Conservation (phyloP, 2,329 filamentous ascomycete species). For the Graphium sp. region DNA sequence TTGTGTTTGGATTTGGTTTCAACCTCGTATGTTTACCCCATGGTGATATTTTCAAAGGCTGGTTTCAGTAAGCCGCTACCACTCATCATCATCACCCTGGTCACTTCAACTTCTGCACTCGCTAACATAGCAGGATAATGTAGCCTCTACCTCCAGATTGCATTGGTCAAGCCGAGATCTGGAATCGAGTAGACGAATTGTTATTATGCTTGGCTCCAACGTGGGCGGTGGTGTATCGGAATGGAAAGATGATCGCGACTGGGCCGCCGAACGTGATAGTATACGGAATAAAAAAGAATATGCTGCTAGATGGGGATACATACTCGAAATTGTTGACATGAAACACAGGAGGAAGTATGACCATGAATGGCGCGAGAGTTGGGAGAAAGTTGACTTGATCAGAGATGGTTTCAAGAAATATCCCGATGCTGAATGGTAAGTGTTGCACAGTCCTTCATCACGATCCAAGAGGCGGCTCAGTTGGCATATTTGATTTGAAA, state of each 20-base stretch:
- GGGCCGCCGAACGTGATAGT: conserved; percentile 95
- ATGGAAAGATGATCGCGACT: conserved; percentile 93
- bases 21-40: no score
- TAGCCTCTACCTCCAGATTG: no score
- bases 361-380: conserved; percentile 97
- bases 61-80: no score
- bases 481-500: background rate
- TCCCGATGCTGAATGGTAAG: conserved; percentile 88
- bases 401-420: conserved; percentile 83
- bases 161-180: no score
- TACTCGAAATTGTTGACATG: conserved; percentile 95
- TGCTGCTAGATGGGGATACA: conserved; percentile 75
- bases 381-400: conserved; percentile 96
- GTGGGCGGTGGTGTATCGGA: conserved; percentile 96
- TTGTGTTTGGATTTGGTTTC: no score
- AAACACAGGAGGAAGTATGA: conserved; percentile 97
- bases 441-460: conserved; percentile 7
- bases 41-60: no score
- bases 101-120: no score
- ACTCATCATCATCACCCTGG: no score
- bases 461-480: no score
- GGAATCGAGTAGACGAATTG: no score
- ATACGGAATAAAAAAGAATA: conserved; percentile 91
- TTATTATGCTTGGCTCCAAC: conserved; percentile 87
- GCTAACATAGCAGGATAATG: no score